phyloP scores from a whole-genome alignment of 305 asterid genomes.

The Solanum hybrid region DNA sequence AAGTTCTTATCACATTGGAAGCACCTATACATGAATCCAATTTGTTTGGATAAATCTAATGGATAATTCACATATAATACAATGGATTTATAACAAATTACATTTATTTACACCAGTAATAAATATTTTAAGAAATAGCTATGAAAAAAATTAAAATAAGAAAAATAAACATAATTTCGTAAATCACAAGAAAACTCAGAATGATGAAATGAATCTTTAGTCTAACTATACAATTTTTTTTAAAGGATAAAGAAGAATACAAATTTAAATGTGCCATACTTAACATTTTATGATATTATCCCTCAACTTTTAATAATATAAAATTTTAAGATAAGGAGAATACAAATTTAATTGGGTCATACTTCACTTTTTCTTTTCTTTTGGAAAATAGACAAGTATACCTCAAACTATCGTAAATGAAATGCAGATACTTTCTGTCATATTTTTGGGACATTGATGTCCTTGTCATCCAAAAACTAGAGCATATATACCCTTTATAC shows the following conservation, averaged over 20 bases:
- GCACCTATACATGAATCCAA: too few species aligned
- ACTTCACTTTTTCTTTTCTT: neutral
- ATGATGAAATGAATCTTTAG: neutral
- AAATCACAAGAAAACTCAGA: neutral
- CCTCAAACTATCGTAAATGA: too few species aligned
- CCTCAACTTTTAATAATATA: neutral
- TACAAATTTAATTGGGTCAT: neutral
- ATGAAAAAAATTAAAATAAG: accelerated
- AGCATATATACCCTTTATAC: neutral
- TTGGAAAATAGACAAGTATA: neutral
- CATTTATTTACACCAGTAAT: too few species aligned
- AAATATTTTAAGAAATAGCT: too few species aligned
- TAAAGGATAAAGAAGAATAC: neutral
- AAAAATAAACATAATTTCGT: too few species aligned
- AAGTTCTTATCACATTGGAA: too few species aligned
- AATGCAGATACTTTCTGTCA: accelerated
- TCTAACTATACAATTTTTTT: neutral
- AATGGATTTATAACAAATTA: too few species aligned
- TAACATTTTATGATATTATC: neutral
- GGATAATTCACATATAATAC: too few species aligned
- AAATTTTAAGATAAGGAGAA: neutral
- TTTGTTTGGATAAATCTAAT: too few species aligned
- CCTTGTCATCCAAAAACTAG: neutral
- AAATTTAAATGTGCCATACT: neutral
- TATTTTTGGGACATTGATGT: too few species aligned